These are phyloP conservation scores for Gaertneriomyces sp. DNA, from an alignment of 192 early-diverging fungal genomes.

Conservation along the genomic window DNA sequence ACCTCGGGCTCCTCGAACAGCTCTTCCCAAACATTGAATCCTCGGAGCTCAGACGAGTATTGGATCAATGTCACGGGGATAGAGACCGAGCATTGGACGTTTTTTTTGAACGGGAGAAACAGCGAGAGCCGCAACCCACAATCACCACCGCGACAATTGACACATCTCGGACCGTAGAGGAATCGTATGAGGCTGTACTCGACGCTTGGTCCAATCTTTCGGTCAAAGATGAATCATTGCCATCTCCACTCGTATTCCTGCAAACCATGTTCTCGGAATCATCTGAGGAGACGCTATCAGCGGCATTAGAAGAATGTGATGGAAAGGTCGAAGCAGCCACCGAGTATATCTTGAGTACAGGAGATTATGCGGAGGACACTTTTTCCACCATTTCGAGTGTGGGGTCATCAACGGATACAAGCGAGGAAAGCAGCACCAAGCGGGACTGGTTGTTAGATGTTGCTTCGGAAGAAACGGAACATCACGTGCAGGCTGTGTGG, in stretches of 20 bases:
- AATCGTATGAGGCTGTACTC: no score
- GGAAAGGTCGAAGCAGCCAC: constrained; percentile 19
- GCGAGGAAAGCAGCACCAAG: neutral
- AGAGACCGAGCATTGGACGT: no score
- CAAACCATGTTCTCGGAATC: neutral
- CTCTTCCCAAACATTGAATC: no score
- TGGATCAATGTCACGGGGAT: no score
- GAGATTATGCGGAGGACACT: constrained; percentile 12
- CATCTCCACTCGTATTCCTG: neutral
- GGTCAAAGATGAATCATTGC: neutral
- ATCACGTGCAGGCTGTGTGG: neutral
- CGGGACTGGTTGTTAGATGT: neutral
- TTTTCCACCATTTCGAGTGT: neutral
- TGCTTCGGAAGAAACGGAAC: neutral
- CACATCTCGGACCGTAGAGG: no score
- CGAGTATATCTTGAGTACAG: neutral
- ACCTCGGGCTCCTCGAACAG: no score
- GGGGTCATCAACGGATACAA: neutral
- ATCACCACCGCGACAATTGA: no score
- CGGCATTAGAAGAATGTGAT: neutral
- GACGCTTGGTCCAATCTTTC: no score
- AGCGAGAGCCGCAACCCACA: no score
- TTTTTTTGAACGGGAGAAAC: no score
- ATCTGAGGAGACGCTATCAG: neutral
- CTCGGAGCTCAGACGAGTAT: no score